phyloP scores from a whole-genome alignment of 129 eudicot genomes.

The Oenanthe sinensis region DNA sequence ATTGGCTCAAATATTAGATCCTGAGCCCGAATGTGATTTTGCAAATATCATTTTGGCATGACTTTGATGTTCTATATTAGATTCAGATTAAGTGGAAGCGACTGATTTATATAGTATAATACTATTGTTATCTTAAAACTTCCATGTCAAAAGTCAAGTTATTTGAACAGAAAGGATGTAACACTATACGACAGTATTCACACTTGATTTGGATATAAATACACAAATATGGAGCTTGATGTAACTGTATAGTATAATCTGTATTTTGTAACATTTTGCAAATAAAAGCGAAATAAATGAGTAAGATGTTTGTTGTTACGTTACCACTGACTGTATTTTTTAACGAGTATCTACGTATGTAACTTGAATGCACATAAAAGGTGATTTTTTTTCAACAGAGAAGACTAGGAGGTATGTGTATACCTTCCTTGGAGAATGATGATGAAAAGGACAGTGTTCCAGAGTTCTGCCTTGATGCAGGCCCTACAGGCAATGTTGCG shows the following conservation, averaged over 20 bases:
- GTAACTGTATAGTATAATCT: neutral
- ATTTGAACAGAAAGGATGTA: neutral
- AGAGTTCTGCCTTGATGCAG: constrained; percentile 86
- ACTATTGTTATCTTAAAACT: neutral
- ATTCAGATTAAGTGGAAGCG: neutral
- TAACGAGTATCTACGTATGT: neutral
- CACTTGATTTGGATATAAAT: neutral
- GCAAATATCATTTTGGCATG: neutral
- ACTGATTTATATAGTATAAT: neutral
- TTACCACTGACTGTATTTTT: neutral
- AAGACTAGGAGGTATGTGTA: constrained; percentile 52
- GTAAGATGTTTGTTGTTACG: neutral
- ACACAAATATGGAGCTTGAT: neutral
- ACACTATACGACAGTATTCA: neutral
- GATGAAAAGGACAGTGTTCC: constrained; percentile 49
- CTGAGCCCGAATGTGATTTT: neutral
- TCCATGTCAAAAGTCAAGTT: neutral
- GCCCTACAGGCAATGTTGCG: constrained; percentile 57
- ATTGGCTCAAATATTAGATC: neutral
- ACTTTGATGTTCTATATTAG: neutral
- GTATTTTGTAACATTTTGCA: neutral
- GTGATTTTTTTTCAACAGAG: constrained; percentile 28
- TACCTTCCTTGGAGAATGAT: constrained; percentile 32
- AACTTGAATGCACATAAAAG: neutral
- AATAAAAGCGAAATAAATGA: neutral